Base-by-base conservation (phyloP, 225 moss, liverwort and hornwort species). In the Marchantia polymorpha region DNA sequence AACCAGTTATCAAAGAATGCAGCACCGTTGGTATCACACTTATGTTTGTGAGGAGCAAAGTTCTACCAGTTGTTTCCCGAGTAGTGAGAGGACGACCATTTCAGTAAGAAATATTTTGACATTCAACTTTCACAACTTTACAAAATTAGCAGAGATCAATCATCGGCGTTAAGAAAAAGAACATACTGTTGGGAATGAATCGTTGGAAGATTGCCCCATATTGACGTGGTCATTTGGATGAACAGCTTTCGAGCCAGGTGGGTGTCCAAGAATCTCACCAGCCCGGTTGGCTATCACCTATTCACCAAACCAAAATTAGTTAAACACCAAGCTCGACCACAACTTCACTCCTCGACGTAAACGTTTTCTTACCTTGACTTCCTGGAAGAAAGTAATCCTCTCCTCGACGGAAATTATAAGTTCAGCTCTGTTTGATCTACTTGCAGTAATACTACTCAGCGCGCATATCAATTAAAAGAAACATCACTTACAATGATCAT, bases 271-370 rank as follows among this genome's bases (percentile, higher is more conserved):
- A 82, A 97, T 87, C 89, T 93, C 93, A 63, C 92, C 93, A 53
- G 97, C 94, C 85, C 97, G 94, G 85, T 97, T 94, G 63, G 97
- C 97, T 82, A 97, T 97, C 52, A 96, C 96, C 96, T 96, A 83
- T 53, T 61, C 12, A n/a, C 56, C 64, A 25, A 48, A 49, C 7
- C 23, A 14, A 14, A 66, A 51, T 49, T 60, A 14, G 55, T 55
- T 75, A 47, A 19, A 4, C 7, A 12, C 10, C 47, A 71, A 19
- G 48, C 55, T 23, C 25, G 55, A 31, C 27, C 55, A 68, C 10
- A 68, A 29, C 68, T 47, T 71, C 46, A 39, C 39, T 39, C 39
- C 39, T 39, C 39, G 39, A 39, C 2, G 39, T 39, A 5, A 39
- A 39, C 39, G 39, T 39, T 39, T 39, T 39, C 39, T 39, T n/a